Evolutionary conservation across 768 basidiomycete species (phyloP).

Genomic region (Mycena indigotica): DNA sequence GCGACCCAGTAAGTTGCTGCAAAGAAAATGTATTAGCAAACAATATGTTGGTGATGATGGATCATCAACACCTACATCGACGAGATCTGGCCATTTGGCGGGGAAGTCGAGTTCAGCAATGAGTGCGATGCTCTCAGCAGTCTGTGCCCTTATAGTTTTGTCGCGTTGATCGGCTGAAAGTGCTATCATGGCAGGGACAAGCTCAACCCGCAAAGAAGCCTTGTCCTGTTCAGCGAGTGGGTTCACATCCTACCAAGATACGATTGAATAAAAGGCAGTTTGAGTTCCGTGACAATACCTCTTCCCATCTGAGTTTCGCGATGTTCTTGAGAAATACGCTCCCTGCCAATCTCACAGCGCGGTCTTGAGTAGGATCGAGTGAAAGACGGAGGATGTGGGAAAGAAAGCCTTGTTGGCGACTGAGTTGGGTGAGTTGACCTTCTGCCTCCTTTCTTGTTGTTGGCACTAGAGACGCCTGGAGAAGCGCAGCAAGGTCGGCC

Average conservation of each 20-base stretch:
- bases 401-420: conserved; percentile 77
- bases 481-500: conserved; percentile 69
- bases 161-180: conserved; percentile 69
- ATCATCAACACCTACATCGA: conserved; percentile 76
- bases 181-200: conserved; percentile 91
- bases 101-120: conserved; percentile 95
- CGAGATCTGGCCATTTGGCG: conserved; percentile 79
- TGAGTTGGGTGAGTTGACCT: conserved; percentile 65
- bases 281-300: conserved; percentile 46
- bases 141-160: conserved; percentile 75
- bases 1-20: conserved; percentile 86
- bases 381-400: conserved; percentile 77
- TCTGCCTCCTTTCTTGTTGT: conserved; percentile 79
- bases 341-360: conserved; percentile 77
- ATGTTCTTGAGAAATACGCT: conserved; percentile 93
- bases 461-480: conserved; percentile 73
- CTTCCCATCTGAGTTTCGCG: conserved; percentile 85
- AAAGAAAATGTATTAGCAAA: conserved; percentile 5
- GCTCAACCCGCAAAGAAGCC: conserved; percentile 64
- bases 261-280: background rate
- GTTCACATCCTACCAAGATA: conserved; percentile 59
- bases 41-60: conserved; percentile 1
- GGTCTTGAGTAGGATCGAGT: conserved; percentile 66
- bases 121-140: conserved; percentile 90
- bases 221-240: conserved; percentile 77